Percentiles rank a stretch among this genome's conserved stretches.
phyloP scores from a whole-genome alignment of 345 rosid species.

The Bruguiera parviflora region DNA sequence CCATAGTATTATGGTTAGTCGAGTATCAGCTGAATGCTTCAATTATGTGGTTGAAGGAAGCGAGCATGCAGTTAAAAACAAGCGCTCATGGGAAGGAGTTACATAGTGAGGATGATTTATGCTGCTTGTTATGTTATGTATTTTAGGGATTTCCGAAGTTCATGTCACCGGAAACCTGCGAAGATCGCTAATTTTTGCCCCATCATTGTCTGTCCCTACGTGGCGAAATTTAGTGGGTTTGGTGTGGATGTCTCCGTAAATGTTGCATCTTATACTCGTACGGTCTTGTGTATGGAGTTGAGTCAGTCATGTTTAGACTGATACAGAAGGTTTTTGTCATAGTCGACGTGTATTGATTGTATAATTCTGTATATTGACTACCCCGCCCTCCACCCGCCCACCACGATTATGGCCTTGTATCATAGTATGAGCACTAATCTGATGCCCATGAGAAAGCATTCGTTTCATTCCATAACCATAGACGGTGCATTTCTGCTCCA shows the following conservation, averaged over 20 bases:
- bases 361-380: neutral
- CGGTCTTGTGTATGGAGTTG: slow-evolving; percentile 35
- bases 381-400: too few relatives aligned
- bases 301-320: slow-evolving; percentile 31
- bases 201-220: slow-evolving; percentile 10
- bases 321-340: slow-evolving; percentile 21
- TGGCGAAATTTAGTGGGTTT: slow-evolving; percentile 31
- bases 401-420: too few relatives aligned
- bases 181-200: slow-evolving; percentile 34
- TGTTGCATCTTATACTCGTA: slow-evolving; percentile 20
- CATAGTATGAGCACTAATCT: too few relatives aligned
- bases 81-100: slow-evolving; percentile 7
- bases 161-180: slow-evolving; percentile 25
- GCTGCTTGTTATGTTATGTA: slow-evolving; percentile 31
- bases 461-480: too few relatives aligned
- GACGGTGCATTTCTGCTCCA: too few relatives aligned
- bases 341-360: neutral
- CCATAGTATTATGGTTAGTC: slow-evolving; percentile 13
- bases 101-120: slow-evolving; percentile 12
- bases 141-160: slow-evolving; percentile 29
- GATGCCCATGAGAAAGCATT: too few relatives aligned
- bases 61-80: slow-evolving; percentile 10
- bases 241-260: slow-evolving; percentile 31
- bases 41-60: slow-evolving; percentile 30
- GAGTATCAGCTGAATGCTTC: slow-evolving; percentile 15